These are phyloP conservation scores for Penicillium alfredii DNA, from an alignment of 495 filamentous ascomycete genomes.

Conservation along the genomic window DNA sequence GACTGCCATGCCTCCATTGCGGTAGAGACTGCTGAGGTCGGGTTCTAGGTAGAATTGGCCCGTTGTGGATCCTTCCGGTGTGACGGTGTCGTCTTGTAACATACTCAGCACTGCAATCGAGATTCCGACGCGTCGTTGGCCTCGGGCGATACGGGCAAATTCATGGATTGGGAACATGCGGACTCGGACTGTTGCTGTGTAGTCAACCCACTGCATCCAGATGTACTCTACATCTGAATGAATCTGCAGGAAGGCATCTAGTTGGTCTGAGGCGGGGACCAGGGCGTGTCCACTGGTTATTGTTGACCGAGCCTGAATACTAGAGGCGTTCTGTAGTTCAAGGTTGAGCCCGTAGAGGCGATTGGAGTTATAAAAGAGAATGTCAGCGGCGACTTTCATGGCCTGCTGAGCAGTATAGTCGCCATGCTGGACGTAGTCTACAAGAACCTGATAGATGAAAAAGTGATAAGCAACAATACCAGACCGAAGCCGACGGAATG, in stretches of 20 bases:
- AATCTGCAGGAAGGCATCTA: conserved; percentile 22
- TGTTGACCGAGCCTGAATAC: neutral
- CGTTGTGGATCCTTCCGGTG: conserved; percentile 32
- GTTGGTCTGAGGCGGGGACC: neutral
- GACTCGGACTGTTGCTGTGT: conserved; percentile 61
- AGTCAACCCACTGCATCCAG: conserved; percentile 75
- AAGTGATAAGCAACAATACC: conserved; percentile 3
- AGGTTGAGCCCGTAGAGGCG: conserved; percentile 51
- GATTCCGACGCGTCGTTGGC: conserved; percentile 50
- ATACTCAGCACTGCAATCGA: conserved; percentile 50
- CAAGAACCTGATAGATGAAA: conserved; percentile 43
- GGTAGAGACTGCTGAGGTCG: conserved; percentile 51
- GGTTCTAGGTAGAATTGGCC: conserved; percentile 59
- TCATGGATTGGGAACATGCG: conserved; percentile 64
- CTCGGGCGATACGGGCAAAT: conserved; percentile 52
- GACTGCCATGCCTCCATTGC: conserved; percentile 40
- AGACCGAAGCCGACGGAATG: no score
- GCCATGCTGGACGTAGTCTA: conserved; percentile 53
- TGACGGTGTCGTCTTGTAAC: conserved; percentile 43
- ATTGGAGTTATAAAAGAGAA: conserved; percentile 69
- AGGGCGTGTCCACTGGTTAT: neutral
- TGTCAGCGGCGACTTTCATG: conserved; percentile 47
- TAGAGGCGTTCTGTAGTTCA: conserved; percentile 6
- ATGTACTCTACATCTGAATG: conserved; percentile 48
- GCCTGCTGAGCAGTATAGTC: conserved; percentile 57